phyloP scores from a whole-genome alignment of 169 alveolate genomes.

The Cryptosporidium sp. region DNA sequence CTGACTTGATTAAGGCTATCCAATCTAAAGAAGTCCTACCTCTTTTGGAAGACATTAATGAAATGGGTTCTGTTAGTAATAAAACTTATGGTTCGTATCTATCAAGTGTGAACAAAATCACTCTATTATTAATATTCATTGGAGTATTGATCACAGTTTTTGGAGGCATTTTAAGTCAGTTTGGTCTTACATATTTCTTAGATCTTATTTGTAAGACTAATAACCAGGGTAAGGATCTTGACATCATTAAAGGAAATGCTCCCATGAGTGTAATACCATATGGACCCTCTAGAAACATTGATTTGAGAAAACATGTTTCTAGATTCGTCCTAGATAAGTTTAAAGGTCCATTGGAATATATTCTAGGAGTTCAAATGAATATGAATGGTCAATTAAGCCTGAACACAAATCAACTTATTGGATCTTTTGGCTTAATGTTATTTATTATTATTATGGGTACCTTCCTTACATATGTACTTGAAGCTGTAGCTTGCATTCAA shows the following conservation, averaged over 20 bases:
- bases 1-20: neutral
- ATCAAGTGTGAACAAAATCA: conserved; percentile 29
- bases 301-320: conserved; percentile 47
- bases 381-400: neutral
- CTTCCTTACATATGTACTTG: conserved; percentile 22
- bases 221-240: conserved; percentile 9
- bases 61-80: conserved; percentile 55
- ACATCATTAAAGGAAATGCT: conserved; percentile 28
- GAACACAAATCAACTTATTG: conserved; percentile 21
- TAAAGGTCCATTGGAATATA: conserved; percentile 8
- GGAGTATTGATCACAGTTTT: conserved; percentile 42
- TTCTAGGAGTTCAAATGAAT: conserved; percentile 18
- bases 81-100: conserved; percentile 41
- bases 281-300: conserved; percentile 65
- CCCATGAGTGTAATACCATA: conserved; percentile 59
- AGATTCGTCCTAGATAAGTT: conserved; percentile 46
- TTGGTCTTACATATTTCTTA: conserved; percentile 47
- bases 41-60: conserved; percentile 46
- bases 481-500: conserved; percentile 60
- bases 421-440: conserved; percentile 27
- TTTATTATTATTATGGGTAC: conserved; percentile 38
- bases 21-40: conserved; percentile 52
- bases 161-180: conserved; percentile 46
- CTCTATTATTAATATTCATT: conserved; percentile 6
- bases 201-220: conserved; percentile 40